A percentile compares a stretch with the other conserved stretches of the same genome.
These are phyloP conservation scores for Sordariomycetes sp. DNA, from an alignment of 2,329 filamentous ascomycete species.

Conservation along the genomic window DNA sequence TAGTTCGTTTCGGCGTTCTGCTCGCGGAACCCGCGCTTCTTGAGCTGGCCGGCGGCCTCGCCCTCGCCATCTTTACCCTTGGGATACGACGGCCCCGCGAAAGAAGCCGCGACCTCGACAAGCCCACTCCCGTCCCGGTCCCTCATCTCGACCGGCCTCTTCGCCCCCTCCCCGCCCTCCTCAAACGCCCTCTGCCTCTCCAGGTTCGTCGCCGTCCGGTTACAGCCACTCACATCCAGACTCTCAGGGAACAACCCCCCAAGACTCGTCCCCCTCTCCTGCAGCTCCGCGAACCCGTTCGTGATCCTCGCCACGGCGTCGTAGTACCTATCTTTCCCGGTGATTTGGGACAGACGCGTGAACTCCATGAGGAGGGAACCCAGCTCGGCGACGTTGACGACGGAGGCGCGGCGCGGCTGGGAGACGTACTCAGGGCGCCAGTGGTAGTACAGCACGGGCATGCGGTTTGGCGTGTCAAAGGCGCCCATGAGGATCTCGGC, in stretches of 20 bases:
- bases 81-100: neutral
- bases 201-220: conserved; percentile 30
- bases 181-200: neutral
- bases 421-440: conserved; percentile 57
- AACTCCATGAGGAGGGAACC: conserved; percentile 80
- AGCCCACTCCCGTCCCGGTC: neutral
- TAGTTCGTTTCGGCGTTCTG: neutral
- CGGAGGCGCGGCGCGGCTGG: conserved; percentile 48
- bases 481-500: conserved; percentile 69
- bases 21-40: conserved; percentile 1
- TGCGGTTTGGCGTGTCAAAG: conserved; percentile 87
- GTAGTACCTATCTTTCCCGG: conserved; percentile 70
- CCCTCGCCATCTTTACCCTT: neutral
- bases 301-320: conserved; percentile 82
- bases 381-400: conserved; percentile 53
- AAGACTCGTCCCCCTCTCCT: conserved; percentile 53
- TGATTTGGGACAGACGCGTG: conserved; percentile 76
- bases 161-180: neutral
- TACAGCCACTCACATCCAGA: conserved; percentile 71
- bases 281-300: conserved; percentile 61
- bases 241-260: conserved; percentile 68
- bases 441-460: conserved; percentile 71
- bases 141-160: neutral
- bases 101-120: neutral
- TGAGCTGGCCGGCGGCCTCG: neutral